Base-by-base conservation (phyloP, 2,329 filamentous ascomycete species). In the Cadophora gregata region DNA sequence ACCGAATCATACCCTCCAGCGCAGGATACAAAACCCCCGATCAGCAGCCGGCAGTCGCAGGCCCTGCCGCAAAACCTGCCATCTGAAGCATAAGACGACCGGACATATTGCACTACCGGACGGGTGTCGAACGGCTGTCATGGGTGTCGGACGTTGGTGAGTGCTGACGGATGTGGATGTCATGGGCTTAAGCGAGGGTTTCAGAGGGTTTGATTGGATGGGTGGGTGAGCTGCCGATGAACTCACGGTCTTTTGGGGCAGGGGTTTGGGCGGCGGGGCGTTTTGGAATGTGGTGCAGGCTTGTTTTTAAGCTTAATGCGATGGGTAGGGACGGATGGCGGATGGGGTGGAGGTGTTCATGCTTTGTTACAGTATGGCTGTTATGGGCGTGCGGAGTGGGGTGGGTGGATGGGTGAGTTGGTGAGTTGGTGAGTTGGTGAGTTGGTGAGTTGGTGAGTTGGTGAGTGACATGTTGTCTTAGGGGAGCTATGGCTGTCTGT, bases 271-370 rank as follows among this genome's bases (percentile, higher is more conserved):
- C 5, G 50, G 14, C 3, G 10, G 3, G 19, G 53, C 3, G 53
- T 36, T 33, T 55, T 12, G 29, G 56, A 24, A n/a, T n/a, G 27
- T 27, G n/a, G 19, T n/a, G 10, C n/a, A 27, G n/a, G n/a, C n/a
- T n/a, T 38, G 55, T 21, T 9, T 42, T 59, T 59, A 59, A 59
- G 55, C 55, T 59, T 59, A 59, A 59, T 59, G 55, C 55, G 31
- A 59, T 59, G 55, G 10, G 16, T 19, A n/a, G n/a, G n/a, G n/a
- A n/a, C n/a, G 50, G 24, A 4, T 38, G 33, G 16, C 56, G 12
- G 24, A 19, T 21, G 48, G 56, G 38, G 38, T 16, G 38, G 2
- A 42, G 38, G 38, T 42, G 38, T 45, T 59, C 56, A 59, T 59
- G 56, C 56, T 38, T 14, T 58, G 50, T n/a, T n/a, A 19, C 21